Evolutionary conservation across 2,329 filamentous ascomycete species (phyloP).

Genomic region (Emericellopsis cladophorae): DNA sequence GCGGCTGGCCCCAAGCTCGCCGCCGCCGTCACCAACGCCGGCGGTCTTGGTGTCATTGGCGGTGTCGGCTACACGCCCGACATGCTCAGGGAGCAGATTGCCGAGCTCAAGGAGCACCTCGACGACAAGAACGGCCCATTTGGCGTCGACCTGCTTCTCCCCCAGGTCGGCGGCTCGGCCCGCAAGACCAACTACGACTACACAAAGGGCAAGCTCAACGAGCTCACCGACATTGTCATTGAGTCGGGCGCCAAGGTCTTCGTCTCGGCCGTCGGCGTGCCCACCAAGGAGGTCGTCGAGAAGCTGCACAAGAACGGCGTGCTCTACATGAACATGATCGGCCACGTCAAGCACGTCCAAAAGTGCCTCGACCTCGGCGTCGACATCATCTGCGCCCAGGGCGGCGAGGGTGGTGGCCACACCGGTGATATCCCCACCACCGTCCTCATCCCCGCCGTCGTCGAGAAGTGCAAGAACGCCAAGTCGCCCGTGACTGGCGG

Average conservation of each 20-base stretch:
- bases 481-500: constrained; percentile 79
- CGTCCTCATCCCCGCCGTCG: constrained; percentile 84
- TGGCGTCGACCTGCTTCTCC: constrained; percentile 84
- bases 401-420: constrained; percentile 93
- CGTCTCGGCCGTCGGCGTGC: constrained; percentile 91
- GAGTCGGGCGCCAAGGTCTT: constrained; percentile 84
- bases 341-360: constrained; percentile 96
- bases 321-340: constrained; percentile 99
- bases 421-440: constrained; percentile 89
- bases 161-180: constrained; percentile 87
- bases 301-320: constrained; percentile 78
- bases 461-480: constrained; percentile 65
- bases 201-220: constrained; percentile 94
- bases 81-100: constrained; percentile 91
- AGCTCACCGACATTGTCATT: constrained; percentile 86
- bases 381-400: constrained; percentile 97
- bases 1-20: constrained; percentile 93
- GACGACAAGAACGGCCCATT: constrained; percentile 89
- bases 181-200: constrained; percentile 99
- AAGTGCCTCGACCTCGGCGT: constrained; percentile 88
- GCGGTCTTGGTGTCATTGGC: constrained; percentile 91
- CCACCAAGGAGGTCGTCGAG: constrained; percentile 79
- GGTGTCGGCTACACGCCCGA: constrained; percentile 93
- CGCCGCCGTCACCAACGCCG: constrained; percentile 92
- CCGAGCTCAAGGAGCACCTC: constrained; percentile 81